Evolutionary conservation across 108 stramenopile genomes (phyloP), one percentile per base, ranked within the genome.

Genomic region (Bacterosira constricta): DNA sequence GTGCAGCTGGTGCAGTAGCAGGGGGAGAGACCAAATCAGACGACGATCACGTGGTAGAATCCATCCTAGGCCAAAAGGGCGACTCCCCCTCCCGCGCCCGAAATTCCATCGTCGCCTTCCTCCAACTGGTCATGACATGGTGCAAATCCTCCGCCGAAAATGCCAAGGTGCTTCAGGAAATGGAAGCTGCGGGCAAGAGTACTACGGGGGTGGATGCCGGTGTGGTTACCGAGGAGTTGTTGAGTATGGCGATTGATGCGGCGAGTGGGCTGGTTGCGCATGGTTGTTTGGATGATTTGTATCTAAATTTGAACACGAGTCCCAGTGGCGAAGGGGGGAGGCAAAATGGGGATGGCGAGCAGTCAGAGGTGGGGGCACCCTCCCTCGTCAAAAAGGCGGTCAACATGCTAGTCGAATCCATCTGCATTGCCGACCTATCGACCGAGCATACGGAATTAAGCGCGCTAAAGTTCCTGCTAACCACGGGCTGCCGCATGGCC

Each of bases 381-480:
- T 50, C 73, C 13, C 42, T 79, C 7, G 37, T 71, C 12, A 73
- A 73, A 53, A 66, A 67, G 39, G 87, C 80, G 1, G 80, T 90
- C n/a, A 63, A 87, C 44, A 63, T 86, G 32, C 42, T 94, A 39
- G 77, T 80, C 4, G 83, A 89, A 77, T 77, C 86, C 9, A 69
- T 94, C 37, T 87, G 85, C 69, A 57, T 69, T 32, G 74, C 77
- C n/a, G 87, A 91, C 77, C 64, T 91, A 42, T 80, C 77, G 7
- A 47, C 75, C 11, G 85, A 87, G 45, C 58, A 69, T 15, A 79
- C 52, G 57, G 93, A 94, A 57, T 67, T 91, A 55, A 75, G 87
- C 6, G 88, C 89, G 18, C 68, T 94, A 63, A 91, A 94, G 59
- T 92, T 91, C 63, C 56, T 94, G 37, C 68, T 94, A 53, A 87